phyloP scores from a whole-genome alignment of 2,329 filamentous ascomycete species.

The Hymenoscyphus repandus region DNA sequence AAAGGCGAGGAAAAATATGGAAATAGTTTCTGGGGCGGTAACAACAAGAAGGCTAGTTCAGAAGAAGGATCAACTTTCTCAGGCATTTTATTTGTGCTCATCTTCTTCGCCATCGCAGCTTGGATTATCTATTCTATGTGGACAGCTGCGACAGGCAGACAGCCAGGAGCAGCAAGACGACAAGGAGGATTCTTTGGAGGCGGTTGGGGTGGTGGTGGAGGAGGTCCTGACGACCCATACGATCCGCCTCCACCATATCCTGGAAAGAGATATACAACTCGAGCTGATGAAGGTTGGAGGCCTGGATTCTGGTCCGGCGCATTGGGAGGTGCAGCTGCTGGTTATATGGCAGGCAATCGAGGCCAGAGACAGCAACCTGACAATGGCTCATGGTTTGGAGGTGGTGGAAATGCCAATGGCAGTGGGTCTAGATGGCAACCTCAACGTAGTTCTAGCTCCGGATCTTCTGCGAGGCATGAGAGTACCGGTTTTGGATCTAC shows the following conservation, averaged over 20 bases:
- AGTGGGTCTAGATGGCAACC: constrained; percentile 9
- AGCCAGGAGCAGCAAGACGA: constrained; percentile 27
- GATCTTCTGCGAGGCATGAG: constrained; percentile 49
- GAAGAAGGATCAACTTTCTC: constrained; percentile 30
- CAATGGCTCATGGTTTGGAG: constrained; percentile 17
- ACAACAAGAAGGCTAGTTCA: constrained; percentile 20
- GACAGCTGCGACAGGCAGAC: constrained; percentile 3
- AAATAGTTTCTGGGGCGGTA: constrained; percentile 20
- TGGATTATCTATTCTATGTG: constrained; percentile 60
- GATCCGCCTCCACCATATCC: constrained; percentile 31
- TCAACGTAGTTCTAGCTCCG: constrained; percentile 26
- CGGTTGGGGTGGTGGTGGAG: constrained; percentile 36
- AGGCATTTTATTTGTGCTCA: constrained; percentile 49
- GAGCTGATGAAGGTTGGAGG: constrained; percentile 49
- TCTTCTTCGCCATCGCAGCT: constrained; percentile 54
- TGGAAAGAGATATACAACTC: constrained; percentile 20
- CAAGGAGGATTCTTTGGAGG: constrained; percentile 24
- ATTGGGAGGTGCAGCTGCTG: constrained; percentile 62
- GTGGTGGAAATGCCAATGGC: constrained; percentile 14
- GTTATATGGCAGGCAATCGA: constrained; percentile 54
- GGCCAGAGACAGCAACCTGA: constrained; percentile 34
- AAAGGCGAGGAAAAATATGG: constrained; percentile 67
- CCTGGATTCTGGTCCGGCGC: constrained; percentile 68
- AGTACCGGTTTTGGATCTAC: constrained; percentile 73
- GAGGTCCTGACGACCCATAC: constrained; percentile 20